These are phyloP conservation scores for Tulasnella calospora DNA, from an alignment of 768 basidiomycete genomes.

Conservation along the genomic window DNA sequence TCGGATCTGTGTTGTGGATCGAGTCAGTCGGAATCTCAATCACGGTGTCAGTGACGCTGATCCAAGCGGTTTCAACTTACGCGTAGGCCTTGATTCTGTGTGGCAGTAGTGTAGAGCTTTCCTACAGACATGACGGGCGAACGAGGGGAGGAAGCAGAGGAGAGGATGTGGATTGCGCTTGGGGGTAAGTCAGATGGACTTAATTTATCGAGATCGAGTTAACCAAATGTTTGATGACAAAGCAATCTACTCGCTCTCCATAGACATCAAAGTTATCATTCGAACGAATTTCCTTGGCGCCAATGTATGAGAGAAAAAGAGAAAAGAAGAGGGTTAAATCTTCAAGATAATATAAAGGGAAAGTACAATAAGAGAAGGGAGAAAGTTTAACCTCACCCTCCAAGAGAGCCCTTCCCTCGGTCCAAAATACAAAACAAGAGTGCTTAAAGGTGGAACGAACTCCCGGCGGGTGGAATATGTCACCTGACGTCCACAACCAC, in stretches of 20 bases:
- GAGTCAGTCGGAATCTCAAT: slow-evolving; percentile 22
- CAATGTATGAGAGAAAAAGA: not conserved
- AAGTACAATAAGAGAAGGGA: too few species aligned
- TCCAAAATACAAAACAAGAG: too few species aligned
- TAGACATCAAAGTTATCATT: not conserved
- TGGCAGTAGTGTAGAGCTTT: slow-evolving; percentile 55
- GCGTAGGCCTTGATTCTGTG: slow-evolving; percentile 44
- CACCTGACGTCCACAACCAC: too few species aligned
- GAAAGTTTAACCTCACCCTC: too few species aligned
- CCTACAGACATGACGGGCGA: slow-evolving; percentile 54
- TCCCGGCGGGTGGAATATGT: too few species aligned
- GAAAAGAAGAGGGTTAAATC: not conserved
- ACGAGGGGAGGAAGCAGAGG: slow-evolving; percentile 28
- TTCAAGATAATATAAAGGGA: too few species aligned
- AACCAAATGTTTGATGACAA: not conserved
- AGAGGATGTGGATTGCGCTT: not conserved
- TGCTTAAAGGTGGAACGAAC: too few species aligned
- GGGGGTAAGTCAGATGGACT: not conserved
- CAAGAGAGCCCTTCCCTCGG: too few species aligned
- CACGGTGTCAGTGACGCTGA: not conserved
- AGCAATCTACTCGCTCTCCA: not conserved
- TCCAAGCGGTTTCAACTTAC: slow-evolving; percentile 40
- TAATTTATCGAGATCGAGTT: slow-evolving; percentile 2
- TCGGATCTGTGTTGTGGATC: not conserved
- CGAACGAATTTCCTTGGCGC: not conserved